Evolutionary conservation across 2,329 filamentous ascomycete species (phyloP), one percentile per base, ranked within the genome.

Genomic region (Phialophora verrucosa): DNA sequence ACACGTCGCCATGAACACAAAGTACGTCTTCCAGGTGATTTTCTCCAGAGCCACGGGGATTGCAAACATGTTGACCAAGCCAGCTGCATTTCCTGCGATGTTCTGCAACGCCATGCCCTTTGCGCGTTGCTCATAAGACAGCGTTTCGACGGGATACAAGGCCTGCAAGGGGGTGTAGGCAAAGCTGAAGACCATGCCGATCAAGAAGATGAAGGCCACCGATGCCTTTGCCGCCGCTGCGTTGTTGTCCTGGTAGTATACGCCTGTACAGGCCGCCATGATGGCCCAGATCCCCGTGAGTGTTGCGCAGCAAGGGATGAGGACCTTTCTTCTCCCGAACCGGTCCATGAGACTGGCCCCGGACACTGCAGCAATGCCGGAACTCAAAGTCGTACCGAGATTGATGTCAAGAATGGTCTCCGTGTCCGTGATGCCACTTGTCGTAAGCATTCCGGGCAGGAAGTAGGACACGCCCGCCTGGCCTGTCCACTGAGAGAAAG

Each of bases 11-110:
- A 71, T 68, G 70, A 85, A 84, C 31, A 79, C 69, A 55, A 86
- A 84, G 70, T 85, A 86, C 0, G 82, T 83, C 66, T 80, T 79
- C 82, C 82, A 86, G 0, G 76, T 79, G 53, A 85, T 85, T 54
- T 80, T 78, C 25, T 80, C 74, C 29, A 85, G 75, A 1, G 82
- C 78, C 1, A 85, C 80, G 0, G 79, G 79, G 68, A 81, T 79
- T 0, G 80, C 81, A 72, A 79, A 83, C 20, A 81, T 83, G 72
- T 84, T 84, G 57, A 83, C 75, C 47, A 83, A 76, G 23, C 20
- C 29, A 12, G 47, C 57, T 10, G 20, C 12, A 20, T 59, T 59
- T 20, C n/a, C 20, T 27, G 23, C 10, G 2, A 59, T 47, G 27
- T 49, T 49, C 4, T 23, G 25, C 42, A 76, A 79, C 8, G 79